Percentiles rank a stretch among this genome's conserved stretches.
Evolutionary conservation across 2,329 filamentous ascomycete genomes (phyloP).

Genomic region (Grosmannia penicillata): DNA sequence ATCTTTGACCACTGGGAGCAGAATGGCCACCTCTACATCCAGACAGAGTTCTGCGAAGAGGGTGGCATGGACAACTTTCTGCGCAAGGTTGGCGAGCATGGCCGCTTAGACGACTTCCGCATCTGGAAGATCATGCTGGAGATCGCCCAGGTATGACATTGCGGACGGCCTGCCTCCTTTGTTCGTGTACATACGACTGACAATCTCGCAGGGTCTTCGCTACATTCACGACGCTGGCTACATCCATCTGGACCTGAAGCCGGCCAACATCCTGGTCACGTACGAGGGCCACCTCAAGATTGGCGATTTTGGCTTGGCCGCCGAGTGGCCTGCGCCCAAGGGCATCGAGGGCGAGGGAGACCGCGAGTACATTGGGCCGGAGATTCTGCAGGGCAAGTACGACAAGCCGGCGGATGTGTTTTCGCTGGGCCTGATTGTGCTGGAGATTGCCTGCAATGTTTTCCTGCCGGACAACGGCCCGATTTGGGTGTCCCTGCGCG

Average conservation of each 20-base stretch:
- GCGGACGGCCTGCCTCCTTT: not conserved
- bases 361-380: slow-evolving; percentile 88
- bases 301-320: slow-evolving; percentile 73
- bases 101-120: slow-evolving; percentile 85
- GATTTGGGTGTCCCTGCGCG: slow-evolving; percentile 79
- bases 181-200: slow-evolving; percentile 6
- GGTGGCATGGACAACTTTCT: slow-evolving; percentile 82
- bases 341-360: slow-evolving; percentile 86
- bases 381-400: slow-evolving; percentile 73
- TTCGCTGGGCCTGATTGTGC: slow-evolving; percentile 81
- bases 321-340: slow-evolving; percentile 58
- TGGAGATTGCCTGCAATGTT: slow-evolving; percentile 90
- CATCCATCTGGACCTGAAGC: slow-evolving; percentile 74
- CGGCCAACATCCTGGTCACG: slow-evolving; percentile 69
- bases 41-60: slow-evolving; percentile 93
- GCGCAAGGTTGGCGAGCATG: slow-evolving; percentile 65
- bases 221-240: slow-evolving; percentile 82
- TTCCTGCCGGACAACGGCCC: slow-evolving; percentile 84
- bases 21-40: slow-evolving; percentile 78
- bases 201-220: slow-evolving; percentile 56
- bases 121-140: slow-evolving; percentile 98
- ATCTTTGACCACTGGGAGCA: slow-evolving; percentile 82
- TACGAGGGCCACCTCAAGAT: slow-evolving; percentile 75
- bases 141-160: slow-evolving; percentile 60
- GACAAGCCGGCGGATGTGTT: slow-evolving; percentile 92